These are phyloP conservation scores for Alloascoidea hylecoeti DNA, from an alignment of 805 yeast species.

Conservation along the genomic window DNA sequence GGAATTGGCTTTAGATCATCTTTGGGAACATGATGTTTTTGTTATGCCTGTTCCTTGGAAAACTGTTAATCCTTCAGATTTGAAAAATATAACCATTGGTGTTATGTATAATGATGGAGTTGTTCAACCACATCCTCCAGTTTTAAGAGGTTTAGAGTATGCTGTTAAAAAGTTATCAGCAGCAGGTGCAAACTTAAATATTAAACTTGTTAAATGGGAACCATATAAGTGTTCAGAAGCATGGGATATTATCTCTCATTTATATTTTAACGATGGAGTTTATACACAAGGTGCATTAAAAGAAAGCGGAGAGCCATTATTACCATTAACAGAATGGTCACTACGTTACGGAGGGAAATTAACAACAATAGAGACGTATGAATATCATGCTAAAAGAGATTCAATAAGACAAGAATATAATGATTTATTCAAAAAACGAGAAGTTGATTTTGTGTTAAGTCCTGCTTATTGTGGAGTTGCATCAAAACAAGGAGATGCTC, in stretches of 20 bases:
- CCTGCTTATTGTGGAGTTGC: constrained; percentile 63
- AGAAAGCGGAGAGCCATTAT: constrained; percentile 57
- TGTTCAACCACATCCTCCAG: constrained; percentile 34
- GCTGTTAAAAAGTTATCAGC: constrained; percentile 29
- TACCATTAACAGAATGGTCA: constrained; percentile 48
- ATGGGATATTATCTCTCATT: constrained; percentile 13
- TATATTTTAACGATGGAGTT: constrained; percentile 63
- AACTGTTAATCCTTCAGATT: constrained; percentile 15
- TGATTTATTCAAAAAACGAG: constrained; percentile 12
- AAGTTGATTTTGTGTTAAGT: constrained; percentile 46
- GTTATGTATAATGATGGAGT: constrained; percentile 26
- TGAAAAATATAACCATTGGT: constrained; percentile 25
- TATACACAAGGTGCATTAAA: constrained; percentile 35
- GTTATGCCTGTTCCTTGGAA: not conserved
- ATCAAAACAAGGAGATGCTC: constrained; percentile 46
- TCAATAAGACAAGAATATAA: constrained; percentile 41
- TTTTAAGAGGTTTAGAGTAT: constrained; percentile 26
- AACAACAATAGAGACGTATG: constrained; percentile 37
- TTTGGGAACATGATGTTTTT: not conserved
- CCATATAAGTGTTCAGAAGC: constrained; percentile 13
- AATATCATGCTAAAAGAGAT: constrained; percentile 42
- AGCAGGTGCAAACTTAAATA: constrained; percentile 25
- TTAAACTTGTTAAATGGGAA: constrained; percentile 14
- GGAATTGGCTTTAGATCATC: constrained; percentile 20
- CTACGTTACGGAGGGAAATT: constrained; percentile 43